Evolutionary conservation across 805 yeast genomes (phyloP).

Genomic region (Saccharomycopsis babjevae): DNA sequence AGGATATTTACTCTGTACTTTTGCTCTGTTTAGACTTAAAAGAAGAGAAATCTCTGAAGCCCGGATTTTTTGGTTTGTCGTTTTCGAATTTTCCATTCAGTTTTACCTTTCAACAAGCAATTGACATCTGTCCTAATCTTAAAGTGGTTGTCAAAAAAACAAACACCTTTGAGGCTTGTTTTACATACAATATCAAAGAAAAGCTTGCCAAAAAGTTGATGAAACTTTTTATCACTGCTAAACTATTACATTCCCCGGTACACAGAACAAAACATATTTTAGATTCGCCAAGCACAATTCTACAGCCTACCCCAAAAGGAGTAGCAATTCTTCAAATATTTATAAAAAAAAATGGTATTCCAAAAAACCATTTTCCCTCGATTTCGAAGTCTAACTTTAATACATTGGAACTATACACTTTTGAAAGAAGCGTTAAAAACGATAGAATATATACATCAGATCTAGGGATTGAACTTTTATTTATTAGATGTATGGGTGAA

Average conservation of each 20-base stretch:
- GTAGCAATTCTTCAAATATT: conserved; percentile 57
- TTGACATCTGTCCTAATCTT: conserved; percentile 40
- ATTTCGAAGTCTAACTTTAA: conserved; percentile 51
- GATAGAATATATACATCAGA: conserved; percentile 54
- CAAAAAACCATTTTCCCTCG: conserved; percentile 29
- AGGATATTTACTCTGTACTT: conserved; percentile 12
- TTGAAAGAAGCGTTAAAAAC: conserved; percentile 52
- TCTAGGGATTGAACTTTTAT: conserved; percentile 54
- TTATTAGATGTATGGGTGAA: conserved; percentile 52
- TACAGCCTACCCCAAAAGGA: conserved; percentile 93
- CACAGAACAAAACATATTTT: conserved; percentile 48
- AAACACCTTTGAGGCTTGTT: conserved; percentile 37
- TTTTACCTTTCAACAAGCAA: conserved; percentile 44
- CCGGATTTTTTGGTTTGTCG: conserved; percentile 17
- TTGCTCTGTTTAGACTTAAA: conserved; percentile 10
- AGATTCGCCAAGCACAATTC: conserved; percentile 27
- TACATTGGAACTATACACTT: conserved; percentile 57
- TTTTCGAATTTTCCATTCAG: conserved; percentile 36
- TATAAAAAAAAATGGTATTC: conserved; percentile 46
- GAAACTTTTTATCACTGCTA: conserved; percentile 45
- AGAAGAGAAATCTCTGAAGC: background rate
- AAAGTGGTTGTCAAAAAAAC: conserved; percentile 38
- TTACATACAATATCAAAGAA: conserved; percentile 43
- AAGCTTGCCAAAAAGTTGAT: conserved; percentile 40
- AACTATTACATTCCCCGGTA: conserved; percentile 62